These are phyloP conservation scores for Hypoxylon sp. DNA, from an alignment of 2,329 filamentous ascomycete species.

Conservation along the genomic window DNA sequence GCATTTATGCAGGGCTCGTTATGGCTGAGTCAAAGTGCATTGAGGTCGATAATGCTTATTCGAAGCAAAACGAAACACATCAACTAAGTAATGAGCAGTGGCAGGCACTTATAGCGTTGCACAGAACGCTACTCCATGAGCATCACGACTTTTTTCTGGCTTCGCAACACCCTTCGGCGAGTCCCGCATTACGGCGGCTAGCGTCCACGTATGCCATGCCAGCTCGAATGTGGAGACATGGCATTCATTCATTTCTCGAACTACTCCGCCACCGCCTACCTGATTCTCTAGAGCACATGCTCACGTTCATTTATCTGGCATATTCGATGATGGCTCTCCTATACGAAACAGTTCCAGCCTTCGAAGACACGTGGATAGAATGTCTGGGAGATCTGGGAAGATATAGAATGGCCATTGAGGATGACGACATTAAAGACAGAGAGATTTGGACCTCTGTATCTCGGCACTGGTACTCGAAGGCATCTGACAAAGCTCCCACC, in stretches of 20 bases:
- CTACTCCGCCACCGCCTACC: slow-evolving; percentile 82
- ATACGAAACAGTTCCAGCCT: slow-evolving; percentile 86
- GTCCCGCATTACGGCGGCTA: slow-evolving; percentile 74
- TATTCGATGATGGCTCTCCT: slow-evolving; percentile 92
- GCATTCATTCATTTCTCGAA: slow-evolving; percentile 88
- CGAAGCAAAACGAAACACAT: slow-evolving; percentile 58
- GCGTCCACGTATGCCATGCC: slow-evolving; percentile 92
- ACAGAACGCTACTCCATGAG: slow-evolving; percentile 84
- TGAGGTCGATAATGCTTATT: slow-evolving; percentile 79
- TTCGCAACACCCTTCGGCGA: slow-evolving; percentile 86
- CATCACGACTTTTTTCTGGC: slow-evolving; percentile 90
- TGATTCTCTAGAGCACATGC: slow-evolving; percentile 86
- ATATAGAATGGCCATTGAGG: slow-evolving; percentile 93
- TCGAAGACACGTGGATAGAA: slow-evolving; percentile 93
- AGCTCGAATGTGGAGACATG: slow-evolving; percentile 92
- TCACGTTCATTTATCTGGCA: slow-evolving; percentile 88
- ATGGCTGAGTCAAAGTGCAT: slow-evolving; percentile 93
- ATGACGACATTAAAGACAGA: slow-evolving; percentile 80
- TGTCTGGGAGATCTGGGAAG: slow-evolving; percentile 89
- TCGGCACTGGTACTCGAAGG: slow-evolving; percentile 86
- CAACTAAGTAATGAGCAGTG: slow-evolving; percentile 76
- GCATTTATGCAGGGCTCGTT: slow-evolving; percentile 85
- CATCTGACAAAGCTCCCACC: slow-evolving; percentile 80
- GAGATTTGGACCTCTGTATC: slow-evolving; percentile 88
- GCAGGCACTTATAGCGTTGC: slow-evolving; percentile 85